phyloP scores from a whole-genome alignment of 148 eudicot genomes.

The Dianthus caryophyllus region DNA sequence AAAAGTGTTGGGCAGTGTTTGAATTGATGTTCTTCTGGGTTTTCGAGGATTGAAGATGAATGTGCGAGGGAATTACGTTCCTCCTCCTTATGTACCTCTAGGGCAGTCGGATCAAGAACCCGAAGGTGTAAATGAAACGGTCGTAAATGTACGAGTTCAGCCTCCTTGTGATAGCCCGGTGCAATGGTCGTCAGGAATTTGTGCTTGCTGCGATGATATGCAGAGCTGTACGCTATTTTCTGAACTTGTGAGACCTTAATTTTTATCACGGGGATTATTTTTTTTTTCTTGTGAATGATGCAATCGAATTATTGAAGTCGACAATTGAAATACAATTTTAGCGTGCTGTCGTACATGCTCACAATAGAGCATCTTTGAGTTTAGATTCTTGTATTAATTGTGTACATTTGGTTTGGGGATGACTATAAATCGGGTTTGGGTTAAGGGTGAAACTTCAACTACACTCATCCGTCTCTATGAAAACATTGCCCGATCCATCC shows the following conservation, averaged over 20 bases:
- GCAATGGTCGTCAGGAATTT: slow-evolving; percentile 94
- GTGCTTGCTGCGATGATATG: slow-evolving; percentile 93
- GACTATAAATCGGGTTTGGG: too few species aligned
- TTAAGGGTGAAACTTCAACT: too few species aligned
- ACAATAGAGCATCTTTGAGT: neutral
- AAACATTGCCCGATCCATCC: too few species aligned
- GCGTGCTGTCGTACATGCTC: neutral
- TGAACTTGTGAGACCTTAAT: slow-evolving; percentile 63
- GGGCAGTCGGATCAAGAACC: slow-evolving; percentile 51
- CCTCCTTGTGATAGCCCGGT: slow-evolving; percentile 23
- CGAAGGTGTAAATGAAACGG: slow-evolving; percentile 25
- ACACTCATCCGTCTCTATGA: too few species aligned
- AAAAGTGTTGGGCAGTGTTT: neutral
- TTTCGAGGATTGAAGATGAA: slow-evolving; percentile 33
- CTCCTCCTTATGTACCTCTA: slow-evolving; percentile 74
- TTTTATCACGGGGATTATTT: slow-evolving; percentile 41
- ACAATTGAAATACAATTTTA: slow-evolving; percentile 11
- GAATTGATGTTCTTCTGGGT: neutral
- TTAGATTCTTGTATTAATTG: too few species aligned
- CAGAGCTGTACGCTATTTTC: slow-evolving; percentile 89
- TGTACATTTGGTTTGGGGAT: too few species aligned
- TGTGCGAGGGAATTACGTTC: slow-evolving; percentile 51
- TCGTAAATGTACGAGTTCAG: slow-evolving; percentile 23
- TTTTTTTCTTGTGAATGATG: slow-evolving; percentile 56
- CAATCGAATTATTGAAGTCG: slow-evolving; percentile 32